phyloP scores from a whole-genome alignment of 495 filamentous ascomycete genomes.

The Tirmania nivea region DNA sequence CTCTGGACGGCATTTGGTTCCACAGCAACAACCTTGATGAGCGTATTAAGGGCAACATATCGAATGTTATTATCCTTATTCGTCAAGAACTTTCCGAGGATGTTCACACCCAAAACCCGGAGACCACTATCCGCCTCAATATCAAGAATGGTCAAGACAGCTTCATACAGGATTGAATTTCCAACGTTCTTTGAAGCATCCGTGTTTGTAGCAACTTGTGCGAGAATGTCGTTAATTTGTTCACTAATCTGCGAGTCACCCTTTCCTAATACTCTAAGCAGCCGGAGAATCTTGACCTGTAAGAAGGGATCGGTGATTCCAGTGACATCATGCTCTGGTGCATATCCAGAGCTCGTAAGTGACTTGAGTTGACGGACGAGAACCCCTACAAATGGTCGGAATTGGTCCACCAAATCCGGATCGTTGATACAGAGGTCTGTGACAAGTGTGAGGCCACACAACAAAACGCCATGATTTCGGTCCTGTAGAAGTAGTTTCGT shows the following conservation, averaged over 20 bases:
- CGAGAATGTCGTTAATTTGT: slow-evolving; percentile 94
- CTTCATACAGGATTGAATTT: slow-evolving; percentile 93
- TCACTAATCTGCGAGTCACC: slow-evolving; percentile 81
- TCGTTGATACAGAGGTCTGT: slow-evolving; percentile 87
- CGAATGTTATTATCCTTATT: slow-evolving; percentile 99
- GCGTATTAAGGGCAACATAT: slow-evolving; percentile 88
- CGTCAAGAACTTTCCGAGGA: slow-evolving; percentile 87
- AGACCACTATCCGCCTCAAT: slow-evolving; percentile 93
- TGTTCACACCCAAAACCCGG: slow-evolving; percentile 87
- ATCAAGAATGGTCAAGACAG: slow-evolving; percentile 88
- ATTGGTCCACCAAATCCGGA: slow-evolving; percentile 71
- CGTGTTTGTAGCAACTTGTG: slow-evolving; percentile 95
- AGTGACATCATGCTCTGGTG: slow-evolving; percentile 92
- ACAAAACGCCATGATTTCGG: slow-evolving; percentile 78
- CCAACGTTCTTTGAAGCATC: slow-evolving; percentile 97
- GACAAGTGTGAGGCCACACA: slow-evolving; percentile 79
- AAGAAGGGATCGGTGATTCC: slow-evolving; percentile 98
- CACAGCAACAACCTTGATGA: slow-evolving; percentile 95
- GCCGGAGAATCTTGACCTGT: slow-evolving; percentile 78
- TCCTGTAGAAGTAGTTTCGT: slow-evolving; percentile 73
- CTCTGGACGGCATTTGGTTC: slow-evolving; percentile 94
- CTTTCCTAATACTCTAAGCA: slow-evolving; percentile 66
- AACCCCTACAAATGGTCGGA: slow-evolving; percentile 52
- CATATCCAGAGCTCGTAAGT: slow-evolving; percentile 83
- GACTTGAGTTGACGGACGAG: slow-evolving; percentile 83